phyloP scores from a whole-genome alignment of 2,329 filamentous ascomycete genomes.

The Xylariaceae sp. region DNA sequence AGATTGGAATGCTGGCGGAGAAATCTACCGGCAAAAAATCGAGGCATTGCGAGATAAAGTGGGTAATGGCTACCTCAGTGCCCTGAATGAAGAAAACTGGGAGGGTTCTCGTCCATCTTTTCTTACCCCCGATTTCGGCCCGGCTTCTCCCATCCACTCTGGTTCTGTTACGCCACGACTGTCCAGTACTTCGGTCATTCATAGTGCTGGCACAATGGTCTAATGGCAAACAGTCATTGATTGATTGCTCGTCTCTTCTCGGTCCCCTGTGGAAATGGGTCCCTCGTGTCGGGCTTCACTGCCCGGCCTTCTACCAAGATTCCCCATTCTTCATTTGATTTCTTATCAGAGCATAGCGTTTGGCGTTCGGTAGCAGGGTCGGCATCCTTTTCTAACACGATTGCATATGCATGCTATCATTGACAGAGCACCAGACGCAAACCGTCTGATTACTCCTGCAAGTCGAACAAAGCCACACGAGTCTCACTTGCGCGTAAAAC shows the following conservation, averaged over 20 bases:
- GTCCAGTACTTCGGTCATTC: slow-evolving; percentile 43
- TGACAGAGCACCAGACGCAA: not conserved
- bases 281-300: slow-evolving; percentile 14
- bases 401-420: slow-evolving; percentile 21
- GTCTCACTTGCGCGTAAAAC: not conserved
- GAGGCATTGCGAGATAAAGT: slow-evolving; percentile 80
- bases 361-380: slow-evolving; percentile 28
- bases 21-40: slow-evolving; percentile 81
- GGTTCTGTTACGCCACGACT: slow-evolving; percentile 35
- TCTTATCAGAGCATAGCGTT: slow-evolving; percentile 33
- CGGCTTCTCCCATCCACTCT: slow-evolving; percentile 35
- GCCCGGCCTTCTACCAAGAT: slow-evolving; percentile 22
- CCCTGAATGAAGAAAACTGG: slow-evolving; percentile 73
- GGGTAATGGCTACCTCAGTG: slow-evolving; percentile 81
- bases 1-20: slow-evolving; percentile 64
- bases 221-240: slow-evolving; percentile 29
- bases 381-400: slow-evolving; percentile 19
- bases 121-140: slow-evolving; percentile 35
- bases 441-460: not conserved
- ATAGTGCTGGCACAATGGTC: slow-evolving; percentile 48
- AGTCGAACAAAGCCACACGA: slow-evolving; percentile 4
- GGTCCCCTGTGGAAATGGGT: slow-evolving; percentile 14
- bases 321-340: slow-evolving; percentile 21
- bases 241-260: slow-evolving; percentile 7
- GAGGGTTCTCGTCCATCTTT: slow-evolving; percentile 41